Evolutionary conservation across 306 rosid species (phyloP).

Genomic region (Prunus mira): DNA sequence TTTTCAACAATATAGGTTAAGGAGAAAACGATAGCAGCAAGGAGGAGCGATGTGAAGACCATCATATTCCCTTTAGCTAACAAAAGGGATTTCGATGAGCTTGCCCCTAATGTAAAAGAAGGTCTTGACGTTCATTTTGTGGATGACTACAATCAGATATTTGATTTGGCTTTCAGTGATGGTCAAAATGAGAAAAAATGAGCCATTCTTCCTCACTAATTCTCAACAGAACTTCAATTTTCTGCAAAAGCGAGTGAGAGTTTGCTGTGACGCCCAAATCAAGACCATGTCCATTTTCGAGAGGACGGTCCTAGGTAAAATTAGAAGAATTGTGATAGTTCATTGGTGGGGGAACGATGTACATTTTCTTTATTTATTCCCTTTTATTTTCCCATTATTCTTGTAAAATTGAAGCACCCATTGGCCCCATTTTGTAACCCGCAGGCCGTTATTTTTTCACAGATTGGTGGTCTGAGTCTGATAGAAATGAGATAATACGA

Average conservation of each 20-base stretch:
- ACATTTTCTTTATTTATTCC: background rate
- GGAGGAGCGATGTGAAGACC: constrained; percentile 78
- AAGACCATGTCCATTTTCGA: constrained; percentile 1
- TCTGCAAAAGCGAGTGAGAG: background rate
- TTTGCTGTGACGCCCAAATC: constrained; percentile 13
- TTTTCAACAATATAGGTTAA: constrained; percentile 63
- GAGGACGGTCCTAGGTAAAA: background rate
- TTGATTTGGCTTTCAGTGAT: constrained; percentile 58
- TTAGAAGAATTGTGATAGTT: background rate
- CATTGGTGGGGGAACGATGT: background rate
- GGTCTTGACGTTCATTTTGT: constrained; percentile 96
- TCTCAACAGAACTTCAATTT: constrained; percentile 24
- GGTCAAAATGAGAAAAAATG: constrained; percentile 24
- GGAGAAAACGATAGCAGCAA: constrained; percentile 96
- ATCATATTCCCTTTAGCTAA: constrained; percentile 87
- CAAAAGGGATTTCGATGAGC: constrained; percentile 87
- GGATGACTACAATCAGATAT: constrained; percentile 74
- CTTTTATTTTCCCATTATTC: background rate
- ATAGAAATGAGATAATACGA: background rate
- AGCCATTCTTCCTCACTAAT: constrained; percentile 18
- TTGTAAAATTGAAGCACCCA: background rate
- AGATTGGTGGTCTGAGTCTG: background rate
- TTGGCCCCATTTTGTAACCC: background rate
- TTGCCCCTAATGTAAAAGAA: constrained; percentile 76
- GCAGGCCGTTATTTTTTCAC: background rate